Base-by-base conservation (phyloP, 2,329 filamentous ascomycete genomes). In the Metarhizium rileyi region DNA sequence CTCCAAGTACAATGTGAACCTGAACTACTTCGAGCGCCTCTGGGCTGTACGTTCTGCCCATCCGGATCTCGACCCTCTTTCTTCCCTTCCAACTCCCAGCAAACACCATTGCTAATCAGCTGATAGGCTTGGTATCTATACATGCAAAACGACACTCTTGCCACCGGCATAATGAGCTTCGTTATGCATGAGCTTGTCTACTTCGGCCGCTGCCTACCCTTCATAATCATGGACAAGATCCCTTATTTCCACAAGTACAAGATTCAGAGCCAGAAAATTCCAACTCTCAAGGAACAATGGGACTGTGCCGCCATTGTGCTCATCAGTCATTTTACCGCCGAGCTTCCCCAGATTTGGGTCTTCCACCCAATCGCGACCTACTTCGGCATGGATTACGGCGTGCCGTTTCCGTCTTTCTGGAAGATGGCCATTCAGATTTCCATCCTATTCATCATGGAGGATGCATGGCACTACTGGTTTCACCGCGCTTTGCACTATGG, bases 381-480 rank as follows among this genome's bases (percentile, higher is more conserved):
- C 71, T 90, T 89, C 66, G 93, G 93, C 61, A 85, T 98, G 70
- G 77, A 84, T 52, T 95, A 87, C 57, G 81, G 82, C 54, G 87
- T 95, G 45, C 93, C 91, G 9, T 98, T 98, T 75, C 93, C 93
- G 30, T 75, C 86, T 12, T 61, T 84, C 57, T 86, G 78, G 72
- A 96, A 84, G 63, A 97, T 98, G 77, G 86, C 85, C 56, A 82
- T 87, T 66, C 93, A 98, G 63, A 91, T 98, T 58, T 80, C 84
- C 53, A 77, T 97, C 65, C 94, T 97, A 78, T 98, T 98, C 72
- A 79, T 97, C 52, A 71, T 96, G 63, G 93, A 98, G 70, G 93
- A 98, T 70, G 75, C 91, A 57, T 98, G 93, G 93, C 93, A 98
- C 72, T 98, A 98, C 78, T 97, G 90, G 84, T 83, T 82, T 58